Evolutionary conservation across 192 early-diverging fungal species (phyloP), one percentile per base, ranked within the genome.

Genomic region (Coemansia sp.): DNA sequence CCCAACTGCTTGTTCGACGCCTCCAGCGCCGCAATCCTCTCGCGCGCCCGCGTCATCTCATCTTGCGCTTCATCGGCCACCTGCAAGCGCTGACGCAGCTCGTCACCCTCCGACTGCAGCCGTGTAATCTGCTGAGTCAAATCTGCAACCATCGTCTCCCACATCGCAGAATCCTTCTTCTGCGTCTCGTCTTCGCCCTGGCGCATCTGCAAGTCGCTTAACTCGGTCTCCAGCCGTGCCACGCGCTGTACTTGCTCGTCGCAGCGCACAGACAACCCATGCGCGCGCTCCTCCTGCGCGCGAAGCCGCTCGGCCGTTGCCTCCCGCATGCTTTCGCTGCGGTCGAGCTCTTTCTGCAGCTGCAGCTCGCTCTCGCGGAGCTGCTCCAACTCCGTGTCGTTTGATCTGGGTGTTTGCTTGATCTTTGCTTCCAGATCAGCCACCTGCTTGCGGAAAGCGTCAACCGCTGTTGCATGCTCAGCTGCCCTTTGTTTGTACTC

Each of bases 181-280:
- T 54, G 27, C 17, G 26, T 22, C 10, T 49, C 56, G 1, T 50
- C 57, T 16, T 45, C 41, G 23, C 17, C 47, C 45, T 43, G 25
- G 49, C 59, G 47, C 35, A 52, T 41, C 22, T 66, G 70, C 25
- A 78, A 19, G 27, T 72, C 75, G 22, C 59, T 45, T 21, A 78
- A 17, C 67, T 80, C 77, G 2, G 61, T 70, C 37, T 80, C 77
- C 3, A 74, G 54, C 37, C 72, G 64, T 17, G 77, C 77, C 4
- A 61, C 27, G 16, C 67, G 71, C 52, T 80, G 71, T 6, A 37
- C 67, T 16, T 74, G 71, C 45, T 74, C 71, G 39, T 80, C 77
- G 48, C 62, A 68, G 14, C 48, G 55, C 14, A 7, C 12, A 4
- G 53, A 17, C n/a, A 78, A 61, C 61, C 17, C 31, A n/a, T 27